Conservation (phyloP, 129 eudicot genomes). For the Arctium minus region DNA sequence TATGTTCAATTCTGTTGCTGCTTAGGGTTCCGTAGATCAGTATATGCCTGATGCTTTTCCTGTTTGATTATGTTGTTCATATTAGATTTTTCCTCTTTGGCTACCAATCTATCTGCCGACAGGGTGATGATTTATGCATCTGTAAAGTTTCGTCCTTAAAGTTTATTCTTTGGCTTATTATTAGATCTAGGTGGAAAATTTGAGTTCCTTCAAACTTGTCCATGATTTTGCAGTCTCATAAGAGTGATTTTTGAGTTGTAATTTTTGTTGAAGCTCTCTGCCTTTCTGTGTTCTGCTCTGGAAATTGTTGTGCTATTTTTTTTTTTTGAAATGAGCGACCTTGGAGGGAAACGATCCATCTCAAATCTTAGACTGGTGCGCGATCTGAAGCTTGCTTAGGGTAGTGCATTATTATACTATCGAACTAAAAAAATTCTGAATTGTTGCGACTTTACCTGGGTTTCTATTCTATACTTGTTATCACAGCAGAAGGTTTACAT, state of each 20-base stretch:
- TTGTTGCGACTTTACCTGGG: no score
- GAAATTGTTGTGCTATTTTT: not conserved
- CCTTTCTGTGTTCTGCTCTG: not conserved
- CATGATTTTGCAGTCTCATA: not conserved
- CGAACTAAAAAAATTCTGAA: not conserved
- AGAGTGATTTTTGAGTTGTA: not conserved
- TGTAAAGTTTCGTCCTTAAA: not conserved
- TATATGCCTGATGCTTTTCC: not conserved
- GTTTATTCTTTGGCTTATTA: not conserved
- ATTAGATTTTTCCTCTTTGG: not conserved
- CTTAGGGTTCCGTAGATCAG: slow-evolving; percentile 19
- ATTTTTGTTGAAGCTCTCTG: not conserved
- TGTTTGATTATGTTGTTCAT: not conserved
- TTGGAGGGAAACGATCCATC: not conserved
- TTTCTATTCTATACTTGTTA: no score
- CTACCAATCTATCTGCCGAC: not conserved
- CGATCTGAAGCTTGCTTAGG: not conserved
- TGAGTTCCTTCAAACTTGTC: not conserved
- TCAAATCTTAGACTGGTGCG: not conserved
- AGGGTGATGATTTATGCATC: not conserved
- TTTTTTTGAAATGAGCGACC: not conserved
- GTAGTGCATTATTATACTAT: not conserved
- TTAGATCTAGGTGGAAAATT: slow-evolving; percentile 14
- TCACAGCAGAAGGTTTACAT: no score
- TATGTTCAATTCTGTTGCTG: not conserved